phyloP scores from a whole-genome alignment of 2,329 filamentous ascomycete species.

The Amauroascus verrucosus region DNA sequence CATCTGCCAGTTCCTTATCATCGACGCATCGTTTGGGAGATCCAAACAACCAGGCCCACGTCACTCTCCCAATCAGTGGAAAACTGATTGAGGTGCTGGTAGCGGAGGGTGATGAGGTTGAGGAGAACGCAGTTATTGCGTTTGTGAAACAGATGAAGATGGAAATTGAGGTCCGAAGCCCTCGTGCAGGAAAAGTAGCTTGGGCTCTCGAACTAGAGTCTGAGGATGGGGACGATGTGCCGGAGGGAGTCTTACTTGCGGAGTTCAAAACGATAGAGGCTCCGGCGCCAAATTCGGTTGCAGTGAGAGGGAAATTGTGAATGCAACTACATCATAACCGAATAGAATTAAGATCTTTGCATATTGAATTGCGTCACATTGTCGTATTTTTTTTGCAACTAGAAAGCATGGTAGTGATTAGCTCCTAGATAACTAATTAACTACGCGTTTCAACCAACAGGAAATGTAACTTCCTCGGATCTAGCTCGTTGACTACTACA shows the following conservation, averaged over 20 bases:
- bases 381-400: no score
- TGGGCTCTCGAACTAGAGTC: constrained; percentile 46
- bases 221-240: constrained; percentile 43
- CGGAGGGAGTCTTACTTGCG: constrained; percentile 45
- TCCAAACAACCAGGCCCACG: constrained; percentile 41
- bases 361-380: no score
- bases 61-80: constrained; percentile 48
- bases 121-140: constrained; percentile 44
- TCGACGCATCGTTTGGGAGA: constrained; percentile 43
- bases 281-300: constrained; percentile 5
- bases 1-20: constrained; percentile 33
- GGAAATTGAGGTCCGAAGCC: constrained; percentile 53
- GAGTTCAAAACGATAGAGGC: constrained; percentile 34
- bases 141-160: constrained; percentile 60
- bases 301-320: constrained; percentile 26
- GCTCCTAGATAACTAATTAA: no score
- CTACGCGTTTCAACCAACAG: no score
- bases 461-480: no score
- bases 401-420: no score
- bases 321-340: background rate
- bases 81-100: constrained; percentile 52
- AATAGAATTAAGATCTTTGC: background rate
- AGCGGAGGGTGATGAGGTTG: constrained; percentile 41
- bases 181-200: constrained; percentile 38
- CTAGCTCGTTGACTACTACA: no score